phyloP scores from a whole-genome alignment of 2,329 filamentous ascomycete genomes.

The Aspergillus quadricinctus region DNA sequence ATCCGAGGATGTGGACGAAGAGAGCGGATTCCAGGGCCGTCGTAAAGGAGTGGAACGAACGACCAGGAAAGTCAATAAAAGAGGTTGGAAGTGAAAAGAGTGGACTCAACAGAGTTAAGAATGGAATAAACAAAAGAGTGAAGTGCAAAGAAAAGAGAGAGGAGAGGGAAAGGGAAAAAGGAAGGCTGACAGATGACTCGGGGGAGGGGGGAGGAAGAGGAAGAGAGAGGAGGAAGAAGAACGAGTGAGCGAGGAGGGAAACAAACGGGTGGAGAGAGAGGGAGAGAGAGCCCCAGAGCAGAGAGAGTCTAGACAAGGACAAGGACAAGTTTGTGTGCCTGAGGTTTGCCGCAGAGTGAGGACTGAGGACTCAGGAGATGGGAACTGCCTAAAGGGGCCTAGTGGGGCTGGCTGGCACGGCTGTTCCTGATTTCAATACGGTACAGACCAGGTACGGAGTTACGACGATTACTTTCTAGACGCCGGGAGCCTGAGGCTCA shows the following conservation, averaged over 20 bases:
- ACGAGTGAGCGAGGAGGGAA: conserved; percentile 8
- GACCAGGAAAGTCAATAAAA: conserved; percentile 31
- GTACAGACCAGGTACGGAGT: not conserved
- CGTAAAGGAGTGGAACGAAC: conserved; percentile 52
- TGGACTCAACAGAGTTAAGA: conserved; percentile 12
- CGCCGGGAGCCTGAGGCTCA: not conserved
- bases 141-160: conserved; percentile 28
- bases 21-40: conserved; percentile 37
- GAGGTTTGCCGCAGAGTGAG: not conserved
- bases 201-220: conserved; percentile 23
- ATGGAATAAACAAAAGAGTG: conserved; percentile 22
- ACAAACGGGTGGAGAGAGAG: conserved; percentile 12
- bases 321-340: not conserved
- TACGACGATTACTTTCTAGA: not conserved
- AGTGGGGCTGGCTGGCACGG: conserved; percentile 5
- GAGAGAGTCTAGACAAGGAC: conserved; percentile 1
- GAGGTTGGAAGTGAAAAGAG: conserved; percentile 20
- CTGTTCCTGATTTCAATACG: conserved; percentile 10
- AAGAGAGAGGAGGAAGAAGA: conserved; percentile 14
- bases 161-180: conserved; percentile 22
- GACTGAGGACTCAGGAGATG: conserved; percentile 13
- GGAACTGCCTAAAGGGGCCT: conserved; percentile 9
- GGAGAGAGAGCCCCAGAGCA: not conserved
- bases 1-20: conserved; percentile 35
- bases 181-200: conserved; percentile 23